Conservation (phyloP, 2,329 filamentous ascomycete genomes). For the Aspergillus pseudonomiae region DNA sequence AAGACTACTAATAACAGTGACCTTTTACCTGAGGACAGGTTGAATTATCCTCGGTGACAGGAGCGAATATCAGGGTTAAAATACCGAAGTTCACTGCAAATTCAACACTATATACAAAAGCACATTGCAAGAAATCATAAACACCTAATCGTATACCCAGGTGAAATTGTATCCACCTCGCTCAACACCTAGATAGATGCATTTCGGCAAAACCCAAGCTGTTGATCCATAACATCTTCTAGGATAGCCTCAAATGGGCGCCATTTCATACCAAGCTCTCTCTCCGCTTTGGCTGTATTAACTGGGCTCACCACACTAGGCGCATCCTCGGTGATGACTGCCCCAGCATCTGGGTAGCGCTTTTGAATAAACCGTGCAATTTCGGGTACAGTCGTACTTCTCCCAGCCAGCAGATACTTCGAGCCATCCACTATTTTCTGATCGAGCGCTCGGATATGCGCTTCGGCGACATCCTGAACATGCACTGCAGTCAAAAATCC, state of each 20-base stretch:
- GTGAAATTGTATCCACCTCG: too few relatives aligned
- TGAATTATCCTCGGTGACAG: too few relatives aligned
- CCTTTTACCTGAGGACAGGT: too few relatives aligned
- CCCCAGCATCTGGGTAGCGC: slow-evolving; percentile 19
- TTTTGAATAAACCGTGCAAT: slow-evolving; percentile 19
- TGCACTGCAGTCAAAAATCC: slow-evolving; percentile 21
- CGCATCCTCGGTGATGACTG: slow-evolving; percentile 12
- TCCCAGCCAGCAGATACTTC: slow-evolving; percentile 15
- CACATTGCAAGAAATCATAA: too few relatives aligned
- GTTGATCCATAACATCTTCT: slow-evolving; percentile 26
- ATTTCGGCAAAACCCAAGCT: slow-evolving; percentile 16
- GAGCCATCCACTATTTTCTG: slow-evolving; percentile 22
- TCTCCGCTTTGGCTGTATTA: slow-evolving; percentile 24
- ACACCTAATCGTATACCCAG: too few relatives aligned
- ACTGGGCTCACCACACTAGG: slow-evolving; percentile 4
- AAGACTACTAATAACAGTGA: too few relatives aligned
- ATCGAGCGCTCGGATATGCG: slow-evolving; percentile 27
- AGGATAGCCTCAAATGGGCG: slow-evolving; percentile 23
- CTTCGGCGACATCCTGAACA: slow-evolving; percentile 30
- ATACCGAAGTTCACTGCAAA: too few relatives aligned
- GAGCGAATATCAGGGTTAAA: too few relatives aligned
- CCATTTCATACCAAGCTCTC: slow-evolving; percentile 28
- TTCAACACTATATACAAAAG: too few relatives aligned
- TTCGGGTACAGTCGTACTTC: slow-evolving; percentile 15
- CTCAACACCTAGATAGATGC: background rate